Conservation (phyloP, 345 rosid species). For the Dipteronia sinensis region DNA sequence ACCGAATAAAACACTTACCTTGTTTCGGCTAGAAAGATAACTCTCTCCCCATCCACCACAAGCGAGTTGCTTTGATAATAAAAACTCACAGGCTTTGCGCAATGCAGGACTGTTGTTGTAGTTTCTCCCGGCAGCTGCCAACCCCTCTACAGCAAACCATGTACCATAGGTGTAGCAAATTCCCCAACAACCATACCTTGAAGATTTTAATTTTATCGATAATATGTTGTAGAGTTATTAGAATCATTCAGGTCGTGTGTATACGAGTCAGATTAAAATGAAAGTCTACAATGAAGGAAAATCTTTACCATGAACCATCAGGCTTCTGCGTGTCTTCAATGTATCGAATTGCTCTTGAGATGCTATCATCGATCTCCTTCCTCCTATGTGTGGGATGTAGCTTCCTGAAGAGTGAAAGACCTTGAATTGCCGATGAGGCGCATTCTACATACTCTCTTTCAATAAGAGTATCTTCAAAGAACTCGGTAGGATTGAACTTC, state of each 20-base stretch:
- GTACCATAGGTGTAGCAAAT: constrained; percentile 64
- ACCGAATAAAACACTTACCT: constrained; percentile 18
- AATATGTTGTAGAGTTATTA: too few species aligned
- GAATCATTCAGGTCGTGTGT: too few species aligned
- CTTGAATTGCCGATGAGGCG: constrained; percentile 51
- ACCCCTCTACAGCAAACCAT: constrained; percentile 56
- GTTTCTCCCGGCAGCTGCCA: constrained; percentile 50
- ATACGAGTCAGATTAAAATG: too few species aligned
- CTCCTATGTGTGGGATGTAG: constrained; percentile 42
- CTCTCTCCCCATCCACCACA: constrained; percentile 85
- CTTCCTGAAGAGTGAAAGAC: constrained; percentile 42
- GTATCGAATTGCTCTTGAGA: constrained; percentile 29
- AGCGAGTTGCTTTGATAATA: constrained; percentile 47
- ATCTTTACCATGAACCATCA: constrained; percentile 44
- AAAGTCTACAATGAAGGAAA: too few species aligned
- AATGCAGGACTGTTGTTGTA: constrained; percentile 34
- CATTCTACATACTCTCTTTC: constrained; percentile 63
- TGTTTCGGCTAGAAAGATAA: constrained; percentile 52
- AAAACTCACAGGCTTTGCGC: constrained; percentile 53
- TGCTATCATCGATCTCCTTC: constrained; percentile 36
- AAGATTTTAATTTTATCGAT: neutral
- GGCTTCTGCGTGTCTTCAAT: constrained; percentile 45
- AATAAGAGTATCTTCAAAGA: constrained; percentile 48
- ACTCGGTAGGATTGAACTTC: constrained; percentile 55
- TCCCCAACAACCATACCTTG: constrained; percentile 73